Base-by-base conservation (phyloP, 306 rosid species). In the Cucurbita argyrosperma region DNA sequence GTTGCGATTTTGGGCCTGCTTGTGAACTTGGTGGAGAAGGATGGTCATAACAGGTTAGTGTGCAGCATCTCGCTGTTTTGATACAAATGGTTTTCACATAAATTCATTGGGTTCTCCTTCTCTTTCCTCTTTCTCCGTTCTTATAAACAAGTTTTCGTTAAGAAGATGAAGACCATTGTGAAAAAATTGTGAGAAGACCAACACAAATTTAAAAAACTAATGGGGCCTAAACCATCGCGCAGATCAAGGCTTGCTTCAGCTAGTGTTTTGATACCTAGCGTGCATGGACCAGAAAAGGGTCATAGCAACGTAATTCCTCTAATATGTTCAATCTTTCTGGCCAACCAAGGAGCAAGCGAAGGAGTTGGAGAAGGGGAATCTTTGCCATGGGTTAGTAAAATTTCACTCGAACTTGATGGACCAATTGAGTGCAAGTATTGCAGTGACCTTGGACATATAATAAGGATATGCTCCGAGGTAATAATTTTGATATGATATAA, bases 1-100 rank as follows among this genome's bases (percentile, higher is more conserved):
- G 99, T 95, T 69, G 97, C 99, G 43, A 95, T 95, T 78, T 80
- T 95, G 79, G 99, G 99, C 75, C 85, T 95, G 75, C 97, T 95
- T 76, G 97, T 95, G 78, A 95, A 95, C 84, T 87, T 95, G 81
- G 91, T 95, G 4, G 99, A 95, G 86, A 91, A 95, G 83, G 92
- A 95, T 79, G 80, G 90, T 54, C 89, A 78, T 46, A 95, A 95
- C 87, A 95, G 99, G 99, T 91, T 19, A 70, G 72, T 73, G 74
- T 26, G 30, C 13, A 49, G 56, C 18, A 5, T 57, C 10, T 46
- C 12, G 4, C 43, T 66, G 39, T 67, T 64, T 64, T 66, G 16
- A n/a, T 66, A 66, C 42, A 68, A 15, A 68, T 47, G 53, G 45
- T 5, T 64, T 39, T 47, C 45, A 7, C 7, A 19, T 19, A 19